A percentile compares a stretch with the other conserved stretches of the same genome.
phyloP scores from a whole-genome alignment of 2,329 filamentous ascomycete species.

The Aspergillus sp. region DNA sequence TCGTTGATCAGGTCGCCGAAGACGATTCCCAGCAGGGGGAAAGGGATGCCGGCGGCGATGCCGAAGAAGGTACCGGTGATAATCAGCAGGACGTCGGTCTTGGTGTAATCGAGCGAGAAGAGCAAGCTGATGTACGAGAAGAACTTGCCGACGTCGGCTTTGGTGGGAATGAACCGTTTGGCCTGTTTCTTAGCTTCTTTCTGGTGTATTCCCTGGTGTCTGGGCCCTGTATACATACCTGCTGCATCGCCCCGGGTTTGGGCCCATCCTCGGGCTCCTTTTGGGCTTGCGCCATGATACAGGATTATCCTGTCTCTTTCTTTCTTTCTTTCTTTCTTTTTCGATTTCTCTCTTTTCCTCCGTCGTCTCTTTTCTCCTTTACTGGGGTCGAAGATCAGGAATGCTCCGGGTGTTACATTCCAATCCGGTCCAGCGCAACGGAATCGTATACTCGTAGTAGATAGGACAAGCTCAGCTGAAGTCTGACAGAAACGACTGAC shows the following conservation, averaged over 20 bases:
- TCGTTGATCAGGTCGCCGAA: constrained; percentile 35
- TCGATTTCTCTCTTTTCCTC: too few relatives aligned
- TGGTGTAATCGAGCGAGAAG: constrained; percentile 21
- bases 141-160: constrained; percentile 9
- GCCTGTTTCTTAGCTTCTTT: neutral
- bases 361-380: too few relatives aligned
- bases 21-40: constrained; percentile 32
- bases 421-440: too few relatives aligned
- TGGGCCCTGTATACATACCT: too few relatives aligned
- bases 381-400: neutral
- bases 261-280: neutral
- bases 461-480: too few relatives aligned
- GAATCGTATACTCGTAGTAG: too few relatives aligned
- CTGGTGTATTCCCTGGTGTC: neutral
- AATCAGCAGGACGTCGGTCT: constrained; percentile 21
- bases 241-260: too few relatives aligned
- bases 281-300: neutral
- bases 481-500: neutral
- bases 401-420: constrained; percentile 3
- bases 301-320: neutral
- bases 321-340: neutral
- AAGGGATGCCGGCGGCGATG: constrained; percentile 31
- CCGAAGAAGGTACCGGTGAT: constrained; percentile 22
- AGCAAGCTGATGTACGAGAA: constrained; percentile 18
- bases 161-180: constrained; percentile 14